Conservation (phyloP, 2,329 filamentous ascomycete species). For the Penicillium sp. region DNA sequence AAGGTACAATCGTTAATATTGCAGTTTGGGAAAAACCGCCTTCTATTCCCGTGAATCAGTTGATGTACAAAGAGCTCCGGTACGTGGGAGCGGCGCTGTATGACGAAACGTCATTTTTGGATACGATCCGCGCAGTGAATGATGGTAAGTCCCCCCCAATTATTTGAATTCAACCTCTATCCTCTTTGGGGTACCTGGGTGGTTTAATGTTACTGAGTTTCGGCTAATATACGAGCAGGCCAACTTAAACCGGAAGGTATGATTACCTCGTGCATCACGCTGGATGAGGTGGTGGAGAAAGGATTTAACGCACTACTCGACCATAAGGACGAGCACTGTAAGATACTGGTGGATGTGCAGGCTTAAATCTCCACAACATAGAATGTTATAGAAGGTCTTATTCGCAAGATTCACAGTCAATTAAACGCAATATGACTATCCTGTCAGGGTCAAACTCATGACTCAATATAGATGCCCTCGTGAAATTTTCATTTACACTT, state of each 20-base stretch:
- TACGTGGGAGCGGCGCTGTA: slow-evolving; percentile 53
- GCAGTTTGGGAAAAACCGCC: slow-evolving; percentile 62
- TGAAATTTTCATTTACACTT: neutral
- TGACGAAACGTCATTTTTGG: slow-evolving; percentile 55
- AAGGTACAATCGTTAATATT: slow-evolving; percentile 63
- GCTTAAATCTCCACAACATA: neutral
- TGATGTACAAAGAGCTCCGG: slow-evolving; percentile 55
- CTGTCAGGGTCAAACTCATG: neutral
- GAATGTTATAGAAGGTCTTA: neutral
- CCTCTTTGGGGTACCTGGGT: neutral
- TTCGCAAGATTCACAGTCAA: neutral
- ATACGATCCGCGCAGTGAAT: slow-evolving; percentile 56
- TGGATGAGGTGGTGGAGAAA: slow-evolving; percentile 58
- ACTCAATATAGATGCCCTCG: neutral
- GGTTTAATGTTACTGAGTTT: neutral
- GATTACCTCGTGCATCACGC: slow-evolving; percentile 52
- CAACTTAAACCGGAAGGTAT: slow-evolving; percentile 56
- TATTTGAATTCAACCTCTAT: neutral
- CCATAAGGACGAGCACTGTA: slow-evolving; percentile 63
- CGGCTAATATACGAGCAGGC: slow-evolving; percentile 31
- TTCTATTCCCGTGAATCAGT: slow-evolving; percentile 54
- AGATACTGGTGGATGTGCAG: slow-evolving; percentile 49
- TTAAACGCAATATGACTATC: neutral
- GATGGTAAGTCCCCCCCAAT: slow-evolving; percentile 15
- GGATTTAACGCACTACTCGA: slow-evolving; percentile 58